Conservation (phyloP, 495 filamentous ascomycete genomes). For the Copromyces sp. region DNA sequence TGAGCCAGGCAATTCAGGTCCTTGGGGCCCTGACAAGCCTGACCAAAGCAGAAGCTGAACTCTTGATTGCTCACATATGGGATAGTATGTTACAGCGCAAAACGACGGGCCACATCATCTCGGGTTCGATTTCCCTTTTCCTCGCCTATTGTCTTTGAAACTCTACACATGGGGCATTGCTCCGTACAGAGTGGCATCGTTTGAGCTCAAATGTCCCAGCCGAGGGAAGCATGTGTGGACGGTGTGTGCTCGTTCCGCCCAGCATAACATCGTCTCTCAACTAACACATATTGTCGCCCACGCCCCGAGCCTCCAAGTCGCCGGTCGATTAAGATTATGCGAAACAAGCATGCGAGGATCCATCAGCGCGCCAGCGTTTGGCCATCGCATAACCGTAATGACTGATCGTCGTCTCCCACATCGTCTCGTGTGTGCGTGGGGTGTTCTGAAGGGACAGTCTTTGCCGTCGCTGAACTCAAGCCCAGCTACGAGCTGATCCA, state of each 20-base stretch:
- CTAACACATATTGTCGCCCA: background rate
- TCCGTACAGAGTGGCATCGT: background rate
- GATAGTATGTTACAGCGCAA: background rate
- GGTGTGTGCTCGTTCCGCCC: slow-evolving; percentile 12
- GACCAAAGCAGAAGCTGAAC: background rate
- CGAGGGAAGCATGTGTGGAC: slow-evolving; percentile 2
- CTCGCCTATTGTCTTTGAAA: background rate
- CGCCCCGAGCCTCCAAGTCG: background rate
- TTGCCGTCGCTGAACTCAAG: background rate
- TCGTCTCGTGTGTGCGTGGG: background rate
- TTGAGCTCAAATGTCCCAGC: background rate
- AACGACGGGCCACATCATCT: background rate
- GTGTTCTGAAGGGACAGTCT: background rate
- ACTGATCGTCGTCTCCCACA: background rate
- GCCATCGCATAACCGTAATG: background rate
- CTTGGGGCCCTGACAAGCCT: background rate
- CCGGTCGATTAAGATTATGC: background rate
- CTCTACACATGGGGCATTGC: background rate
- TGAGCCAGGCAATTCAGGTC: background rate
- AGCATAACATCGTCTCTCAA: slow-evolving; percentile 21
- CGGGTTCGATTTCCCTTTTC: background rate
- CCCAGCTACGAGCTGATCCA: background rate
- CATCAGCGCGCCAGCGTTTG: background rate
- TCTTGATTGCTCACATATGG: background rate
- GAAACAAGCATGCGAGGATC: background rate